Evolutionary conservation across 495 filamentous ascomycete genomes (phyloP).

Genomic region (Baudoinia panamericana): DNA sequence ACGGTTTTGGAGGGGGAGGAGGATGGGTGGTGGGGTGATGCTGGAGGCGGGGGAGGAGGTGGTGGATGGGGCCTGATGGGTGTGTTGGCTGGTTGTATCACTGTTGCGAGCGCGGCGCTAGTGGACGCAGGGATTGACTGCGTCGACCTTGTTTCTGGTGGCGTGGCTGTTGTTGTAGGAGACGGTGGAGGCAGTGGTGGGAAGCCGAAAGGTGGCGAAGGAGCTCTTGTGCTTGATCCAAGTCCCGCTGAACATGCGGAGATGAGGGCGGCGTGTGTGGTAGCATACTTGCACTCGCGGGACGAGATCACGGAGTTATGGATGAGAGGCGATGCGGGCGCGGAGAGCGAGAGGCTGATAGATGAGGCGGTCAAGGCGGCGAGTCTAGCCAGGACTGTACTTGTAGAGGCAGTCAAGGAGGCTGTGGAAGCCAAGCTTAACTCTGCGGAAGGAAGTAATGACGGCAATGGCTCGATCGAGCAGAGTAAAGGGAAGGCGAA

Average conservation of each 20-base stretch:
- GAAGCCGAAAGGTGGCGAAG: conserved; percentile 25
- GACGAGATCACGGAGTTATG: conserved; percentile 92
- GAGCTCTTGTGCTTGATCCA: conserved; percentile 59
- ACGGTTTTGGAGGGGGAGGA: conserved; percentile 86
- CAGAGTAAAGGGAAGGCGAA: conserved; percentile 8
- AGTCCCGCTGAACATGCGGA: conserved; percentile 66
- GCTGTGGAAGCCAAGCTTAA: conserved; percentile 30
- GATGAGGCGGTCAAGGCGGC: conserved; percentile 55
- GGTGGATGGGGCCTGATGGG: conserved; percentile 70
- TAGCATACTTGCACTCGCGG: conserved; percentile 75
- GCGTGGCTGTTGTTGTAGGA: conserved; percentile 67
- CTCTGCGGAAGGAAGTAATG: not conserved
- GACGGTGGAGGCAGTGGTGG: conserved; percentile 15
- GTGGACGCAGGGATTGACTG: conserved; percentile 93
- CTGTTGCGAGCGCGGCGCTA: conserved; percentile 87
- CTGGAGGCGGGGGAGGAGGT: conserved; percentile 3
- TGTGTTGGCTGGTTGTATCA: conserved; percentile 83
- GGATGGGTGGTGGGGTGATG: conserved; percentile 21
- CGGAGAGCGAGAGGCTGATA: conserved; percentile 40
- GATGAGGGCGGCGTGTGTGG: conserved; percentile 67
- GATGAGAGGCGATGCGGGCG: conserved; percentile 64
- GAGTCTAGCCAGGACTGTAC: conserved; percentile 42
- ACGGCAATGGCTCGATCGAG: not conserved
- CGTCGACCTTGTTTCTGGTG: conserved; percentile 78
- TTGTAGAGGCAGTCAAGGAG: conserved; percentile 46